Conservation (phyloP, 2,329 filamentous ascomycete species). For the Penicillium hordei region DNA sequence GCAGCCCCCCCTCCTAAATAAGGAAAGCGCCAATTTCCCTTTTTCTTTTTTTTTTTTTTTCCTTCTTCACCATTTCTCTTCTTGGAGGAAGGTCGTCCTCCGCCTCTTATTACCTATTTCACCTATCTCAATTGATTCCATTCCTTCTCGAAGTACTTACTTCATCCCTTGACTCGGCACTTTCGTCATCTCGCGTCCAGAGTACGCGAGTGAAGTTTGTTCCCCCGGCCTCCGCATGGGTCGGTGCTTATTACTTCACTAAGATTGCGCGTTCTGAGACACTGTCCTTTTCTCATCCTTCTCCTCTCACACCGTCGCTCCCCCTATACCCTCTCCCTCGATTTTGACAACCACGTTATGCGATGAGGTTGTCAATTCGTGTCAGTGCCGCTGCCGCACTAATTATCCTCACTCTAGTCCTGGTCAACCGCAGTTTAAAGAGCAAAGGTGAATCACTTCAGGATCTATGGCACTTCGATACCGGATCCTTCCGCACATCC, state of each 20-base stretch:
- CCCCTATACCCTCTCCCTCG: slow-evolving; percentile 7
- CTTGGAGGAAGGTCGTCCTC: neutral
- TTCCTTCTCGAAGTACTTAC: neutral
- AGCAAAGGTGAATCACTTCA: slow-evolving; percentile 20
- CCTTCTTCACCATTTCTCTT: neutral
- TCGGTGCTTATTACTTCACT: slow-evolving; percentile 6
- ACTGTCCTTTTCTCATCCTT: slow-evolving; percentile 3
- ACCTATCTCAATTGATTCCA: neutral
- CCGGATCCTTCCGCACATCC: slow-evolving; percentile 18
- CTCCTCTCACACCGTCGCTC: slow-evolving; percentile 3
- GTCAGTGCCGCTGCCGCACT: slow-evolving; percentile 33
- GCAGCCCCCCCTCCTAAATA: neutral
- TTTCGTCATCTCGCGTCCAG: slow-evolving; percentile 8
- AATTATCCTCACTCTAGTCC: slow-evolving; percentile 30
- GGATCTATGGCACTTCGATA: slow-evolving; percentile 31
- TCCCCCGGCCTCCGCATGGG: slow-evolving; percentile 5
- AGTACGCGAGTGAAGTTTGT: neutral
- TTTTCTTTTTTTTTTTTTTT: neutral
- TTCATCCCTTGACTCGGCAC: slow-evolving; percentile 9
- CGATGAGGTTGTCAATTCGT: slow-evolving; percentile 30
- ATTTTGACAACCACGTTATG: slow-evolving; percentile 16
- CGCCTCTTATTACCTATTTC: neutral
- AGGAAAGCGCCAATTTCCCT: neutral
- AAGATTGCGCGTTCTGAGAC: slow-evolving; percentile 10
- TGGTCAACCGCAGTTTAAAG: slow-evolving; percentile 30